These are phyloP conservation scores for Trichosanthes truncata DNA, from an alignment of 306 rosid genomes.

Conservation along the genomic window DNA sequence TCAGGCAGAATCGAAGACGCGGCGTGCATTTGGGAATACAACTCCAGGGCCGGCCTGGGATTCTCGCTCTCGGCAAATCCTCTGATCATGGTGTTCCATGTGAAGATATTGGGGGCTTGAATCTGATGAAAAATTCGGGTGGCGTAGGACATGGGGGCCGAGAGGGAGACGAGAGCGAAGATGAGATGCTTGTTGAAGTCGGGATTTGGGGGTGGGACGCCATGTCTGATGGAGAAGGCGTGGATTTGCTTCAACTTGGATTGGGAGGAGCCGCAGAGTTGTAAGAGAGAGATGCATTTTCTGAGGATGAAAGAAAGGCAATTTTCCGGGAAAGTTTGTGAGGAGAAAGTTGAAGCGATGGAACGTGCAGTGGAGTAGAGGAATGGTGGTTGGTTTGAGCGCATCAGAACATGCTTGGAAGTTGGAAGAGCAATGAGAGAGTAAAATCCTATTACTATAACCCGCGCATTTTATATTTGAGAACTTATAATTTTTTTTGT, in stretches of 20 bases:
- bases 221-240: constrained; percentile 32
- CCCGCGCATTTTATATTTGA: too few relatives aligned
- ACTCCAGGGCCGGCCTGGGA: constrained; percentile 19
- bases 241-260: constrained; percentile 29
- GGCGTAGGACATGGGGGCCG: constrained; percentile 24
- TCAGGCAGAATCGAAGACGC: constrained; percentile 17
- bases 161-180: constrained; percentile 26
- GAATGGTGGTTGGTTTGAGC: constrained; percentile 9
- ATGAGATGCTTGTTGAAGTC: constrained; percentile 33
- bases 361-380: background rate
- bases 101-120: constrained; percentile 23
- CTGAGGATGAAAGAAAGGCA: background rate
- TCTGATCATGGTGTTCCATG: constrained; percentile 37
- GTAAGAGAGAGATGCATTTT: constrained; percentile 28
- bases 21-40: constrained; percentile 19
- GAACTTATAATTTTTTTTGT: too few relatives aligned
- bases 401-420: constrained; percentile 13
- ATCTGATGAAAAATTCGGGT: constrained; percentile 20
- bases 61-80: constrained; percentile 31
- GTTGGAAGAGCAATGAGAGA: background rate
- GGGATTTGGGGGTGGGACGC: constrained; percentile 18
- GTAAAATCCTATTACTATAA: too few relatives aligned
- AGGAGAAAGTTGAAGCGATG: background rate
- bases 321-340: background rate
- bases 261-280: constrained; percentile 21